Evolutionary conservation across 1,284 basidiomycete species (phyloP).

Genomic region (Testicularia cyperi): DNA sequence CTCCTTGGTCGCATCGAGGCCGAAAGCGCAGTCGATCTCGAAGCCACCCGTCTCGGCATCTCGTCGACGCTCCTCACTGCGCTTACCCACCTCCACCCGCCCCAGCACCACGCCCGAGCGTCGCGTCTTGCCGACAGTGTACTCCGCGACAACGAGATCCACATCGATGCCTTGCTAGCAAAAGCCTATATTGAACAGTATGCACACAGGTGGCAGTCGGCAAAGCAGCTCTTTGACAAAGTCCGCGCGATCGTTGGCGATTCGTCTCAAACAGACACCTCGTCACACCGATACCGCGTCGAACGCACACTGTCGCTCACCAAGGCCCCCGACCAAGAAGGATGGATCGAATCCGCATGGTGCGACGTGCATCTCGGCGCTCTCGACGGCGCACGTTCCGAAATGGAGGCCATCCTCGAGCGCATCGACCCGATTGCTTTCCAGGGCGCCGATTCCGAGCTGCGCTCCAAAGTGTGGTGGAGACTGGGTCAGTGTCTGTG

Average conservation of each 20-base stretch:
- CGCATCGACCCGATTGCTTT: constrained; percentile 63
- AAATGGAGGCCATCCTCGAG: constrained; percentile 68
- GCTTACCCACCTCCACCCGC: constrained; percentile 81
- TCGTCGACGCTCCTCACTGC: constrained; percentile 71
- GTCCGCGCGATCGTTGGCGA: constrained; percentile 43
- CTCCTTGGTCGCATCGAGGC: constrained; percentile 15
- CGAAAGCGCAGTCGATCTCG: constrained; percentile 70
- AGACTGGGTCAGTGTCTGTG: constrained; percentile 77
- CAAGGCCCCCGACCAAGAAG: constrained; percentile 67
- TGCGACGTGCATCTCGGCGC: constrained; percentile 70
- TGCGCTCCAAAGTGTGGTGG: constrained; percentile 77
- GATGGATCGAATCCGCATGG: constrained; percentile 83
- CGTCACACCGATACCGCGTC: constrained; percentile 53
- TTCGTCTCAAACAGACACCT: neutral
- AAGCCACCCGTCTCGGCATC: constrained; percentile 72
- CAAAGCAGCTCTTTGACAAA: constrained; percentile 68
- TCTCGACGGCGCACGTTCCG: constrained; percentile 65
- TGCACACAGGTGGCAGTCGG: constrained; percentile 71
- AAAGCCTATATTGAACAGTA: constrained; percentile 74
- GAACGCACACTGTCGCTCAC: constrained; percentile 59
- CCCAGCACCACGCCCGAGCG: constrained; percentile 83
- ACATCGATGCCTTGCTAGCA: constrained; percentile 72
- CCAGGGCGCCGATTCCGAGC: constrained; percentile 48
- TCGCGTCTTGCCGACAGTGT: constrained; percentile 73
- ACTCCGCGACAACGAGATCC: constrained; percentile 68